Conservation (phyloP, 257 asterid genomes). For the Jacaranda mimosifolia region DNA sequence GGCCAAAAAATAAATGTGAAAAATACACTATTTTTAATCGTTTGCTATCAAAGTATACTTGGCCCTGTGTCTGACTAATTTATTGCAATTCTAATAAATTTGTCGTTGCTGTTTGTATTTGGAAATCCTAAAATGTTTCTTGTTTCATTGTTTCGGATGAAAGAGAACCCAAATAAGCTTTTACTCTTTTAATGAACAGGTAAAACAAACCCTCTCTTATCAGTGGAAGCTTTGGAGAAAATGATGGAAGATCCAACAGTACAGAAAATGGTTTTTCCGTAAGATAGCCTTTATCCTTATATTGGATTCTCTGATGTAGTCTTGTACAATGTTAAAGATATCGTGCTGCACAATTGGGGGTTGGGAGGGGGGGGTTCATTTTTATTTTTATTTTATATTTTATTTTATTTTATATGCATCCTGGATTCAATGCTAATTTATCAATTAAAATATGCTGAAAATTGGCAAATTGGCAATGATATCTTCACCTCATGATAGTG, state of each 20-base stretch:
- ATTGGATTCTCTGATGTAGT: conserved; percentile 17
- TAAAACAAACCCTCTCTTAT: conserved; percentile 60
- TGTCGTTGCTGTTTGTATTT: neutral
- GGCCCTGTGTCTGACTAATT: neutral
- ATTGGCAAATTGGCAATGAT: neutral
- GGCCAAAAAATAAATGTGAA: neutral
- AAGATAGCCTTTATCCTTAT: conserved; percentile 46
- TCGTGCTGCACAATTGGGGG: too few species aligned
- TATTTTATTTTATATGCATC: neutral
- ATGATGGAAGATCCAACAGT: conserved; percentile 99
- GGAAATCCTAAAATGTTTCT: conserved; percentile 3
- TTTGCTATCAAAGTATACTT: neutral
- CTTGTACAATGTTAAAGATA: conserved; percentile 5
- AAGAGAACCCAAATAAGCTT: conserved; percentile 21
- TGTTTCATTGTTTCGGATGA: conserved; percentile 6
- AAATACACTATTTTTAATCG: neutral
- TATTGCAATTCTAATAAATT: neutral
- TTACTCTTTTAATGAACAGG: conserved; percentile 53
- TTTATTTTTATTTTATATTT: too few species aligned
- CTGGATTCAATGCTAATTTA: neutral
- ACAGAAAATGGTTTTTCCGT: conserved; percentile 98
- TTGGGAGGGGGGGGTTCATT: too few species aligned
- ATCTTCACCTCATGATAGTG: conserved; percentile 18
- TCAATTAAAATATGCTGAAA: neutral
- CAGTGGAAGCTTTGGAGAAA: conserved; percentile 96